Conservation (phyloP, 2,329 filamentous ascomycete genomes). For the Botrytis pseudocinerea region DNA sequence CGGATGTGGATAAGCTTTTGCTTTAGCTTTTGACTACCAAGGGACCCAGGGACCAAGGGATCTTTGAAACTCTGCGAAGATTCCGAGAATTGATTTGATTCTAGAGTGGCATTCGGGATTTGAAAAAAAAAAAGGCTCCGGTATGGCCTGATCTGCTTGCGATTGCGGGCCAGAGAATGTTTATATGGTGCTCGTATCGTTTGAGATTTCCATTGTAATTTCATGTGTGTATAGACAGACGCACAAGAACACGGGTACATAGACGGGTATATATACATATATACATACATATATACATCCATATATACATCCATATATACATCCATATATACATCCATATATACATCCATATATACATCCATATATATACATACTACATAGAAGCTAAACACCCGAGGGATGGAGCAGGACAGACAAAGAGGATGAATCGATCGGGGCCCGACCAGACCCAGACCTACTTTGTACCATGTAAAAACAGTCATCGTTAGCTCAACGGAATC, state of each 20-base stretch:
- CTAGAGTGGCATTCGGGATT: not conserved
- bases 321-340: not conserved
- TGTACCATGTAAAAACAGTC: not conserved
- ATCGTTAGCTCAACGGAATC: not conserved
- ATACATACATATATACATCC: too few relatives aligned
- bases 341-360: not conserved
- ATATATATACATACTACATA: too few relatives aligned
- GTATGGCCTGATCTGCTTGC: not conserved
- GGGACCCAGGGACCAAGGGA: not conserved
- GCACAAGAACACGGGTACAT: too few relatives aligned
- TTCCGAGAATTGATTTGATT: not conserved
- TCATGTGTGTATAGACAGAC: not conserved
- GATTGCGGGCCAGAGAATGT: not conserved
- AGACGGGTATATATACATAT: not conserved
- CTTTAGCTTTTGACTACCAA: not conserved
- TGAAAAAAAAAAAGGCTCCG: not conserved
- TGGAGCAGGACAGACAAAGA: not conserved
- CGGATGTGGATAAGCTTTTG: not conserved
- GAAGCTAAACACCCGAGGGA: too few relatives aligned
- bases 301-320: too few relatives aligned
- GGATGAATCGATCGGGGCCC: not conserved
- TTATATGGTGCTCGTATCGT: too few relatives aligned
- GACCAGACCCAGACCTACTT: not conserved
- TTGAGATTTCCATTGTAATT: not conserved
- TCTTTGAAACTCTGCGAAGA: constrained; percentile 7